Base-by-base conservation (phyloP, 2,329 filamentous ascomycete species). In the Stemphylium beticola region DNA sequence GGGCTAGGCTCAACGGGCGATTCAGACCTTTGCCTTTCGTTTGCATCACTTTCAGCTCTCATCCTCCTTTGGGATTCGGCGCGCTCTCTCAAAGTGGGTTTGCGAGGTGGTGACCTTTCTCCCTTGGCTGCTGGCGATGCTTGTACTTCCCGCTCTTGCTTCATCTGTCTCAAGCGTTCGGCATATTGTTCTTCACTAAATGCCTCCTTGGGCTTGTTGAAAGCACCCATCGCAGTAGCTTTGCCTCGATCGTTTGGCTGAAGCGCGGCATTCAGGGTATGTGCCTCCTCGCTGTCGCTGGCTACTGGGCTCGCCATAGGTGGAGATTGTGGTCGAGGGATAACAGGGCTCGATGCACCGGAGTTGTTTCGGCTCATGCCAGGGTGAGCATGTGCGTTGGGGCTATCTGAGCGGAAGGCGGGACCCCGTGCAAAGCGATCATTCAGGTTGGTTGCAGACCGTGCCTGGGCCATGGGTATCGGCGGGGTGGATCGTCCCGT, bases 141-240 rank as follows among this genome's bases (percentile, higher is more conserved):
- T 32, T 45, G 85, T 0, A 85, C 85, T 51, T 89, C 88, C 22
- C 88, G 84, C 24, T 87, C 90, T 66, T 90, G 85, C 60, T 93
- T 90, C 72, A 96, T 85, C 71, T 92, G 90, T 42, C 90, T 79
- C 68, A 96, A 90, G 39, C 92, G 86, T 69, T 96, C 89, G 4
- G 90, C 85, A 67, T 91, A 97, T 67, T 91, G 90, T 17, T 88
- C 86, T 68, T 97, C 93, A 66, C 96, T 91, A 64, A 95, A 96
- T 7, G 87, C 84, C 45, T 88, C 85, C 2, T 80, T 77, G 1
- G 92, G 90, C 69, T 92, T 92, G 61, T 89, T 89, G 73, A 89
- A 89, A 0, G 86, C 79, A 26, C 86, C 86, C 75, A 87, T 80
- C 0, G 91, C 89, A 0, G 91, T 96, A 4, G 91, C 90, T 71